Base-by-base conservation (phyloP, 179 eudicot genomes). In the Drosera spatulata region DNA sequence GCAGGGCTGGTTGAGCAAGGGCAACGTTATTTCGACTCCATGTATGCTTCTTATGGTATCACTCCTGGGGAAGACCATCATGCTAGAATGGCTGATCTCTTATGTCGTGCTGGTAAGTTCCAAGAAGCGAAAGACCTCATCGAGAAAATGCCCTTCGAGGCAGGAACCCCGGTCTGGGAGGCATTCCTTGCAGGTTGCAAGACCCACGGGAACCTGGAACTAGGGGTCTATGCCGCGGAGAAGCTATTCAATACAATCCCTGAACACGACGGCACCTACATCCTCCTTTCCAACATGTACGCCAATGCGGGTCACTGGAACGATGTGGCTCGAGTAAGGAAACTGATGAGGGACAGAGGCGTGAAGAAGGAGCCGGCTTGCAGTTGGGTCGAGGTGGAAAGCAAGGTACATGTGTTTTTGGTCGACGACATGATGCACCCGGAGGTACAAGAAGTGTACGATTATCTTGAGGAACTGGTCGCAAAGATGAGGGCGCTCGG, bases 361-460 rank as follows among this genome's bases (percentile, higher is more conserved):
- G 87, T 85, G 67, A 85, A 82, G 69, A 85, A 85, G 66, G 87
- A 82, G 70, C 91, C 87, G 14, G 91, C 85, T 50, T 85, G 91
- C 74, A 85, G 91, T 61, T 85, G 91, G 91, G 66, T 85, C 33
- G 87, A 85, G 71, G 83, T 85, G 33, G 87, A 78, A 46, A 85
- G 66, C 69, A 80, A 64, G 54, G 81, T 85, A 4, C 77, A 85
- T 45, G 87, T 82, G 11, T 85, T 85, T 66, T 75, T 85, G 71
- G 91, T 80, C 15, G 80, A 78, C 60, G 91, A 85, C 70, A 68
- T 73, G 12, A 56, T 61, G 38, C 91, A 85, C 64, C 91, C 91
- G 8, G 87, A 85, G 45, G 82, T 80, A 10, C 78, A 76, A 66
- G 74, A 64, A 15, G 83, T 82, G 58, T 82, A 82, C 50, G 75